Conservation (phyloP, 2,329 filamentous ascomycete species). For the Ascochyta pisi region DNA sequence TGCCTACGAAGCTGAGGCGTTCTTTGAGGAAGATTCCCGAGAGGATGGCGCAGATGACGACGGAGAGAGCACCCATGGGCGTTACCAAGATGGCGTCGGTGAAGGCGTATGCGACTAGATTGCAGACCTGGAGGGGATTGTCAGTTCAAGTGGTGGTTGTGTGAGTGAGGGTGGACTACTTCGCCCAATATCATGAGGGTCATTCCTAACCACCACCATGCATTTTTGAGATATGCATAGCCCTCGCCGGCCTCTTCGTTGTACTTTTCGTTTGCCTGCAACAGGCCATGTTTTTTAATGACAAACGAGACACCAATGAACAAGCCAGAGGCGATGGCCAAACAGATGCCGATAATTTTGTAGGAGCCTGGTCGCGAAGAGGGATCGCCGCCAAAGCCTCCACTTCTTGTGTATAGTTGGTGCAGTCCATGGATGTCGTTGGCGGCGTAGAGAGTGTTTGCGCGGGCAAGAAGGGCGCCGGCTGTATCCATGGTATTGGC, state of each 20-base stretch:
- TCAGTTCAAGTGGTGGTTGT: not conserved
- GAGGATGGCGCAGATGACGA: slow-evolving; percentile 89
- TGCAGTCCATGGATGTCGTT: slow-evolving; percentile 27
- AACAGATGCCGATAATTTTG: slow-evolving; percentile 84
- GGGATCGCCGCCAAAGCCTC: slow-evolving; percentile 39
- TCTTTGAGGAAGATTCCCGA: slow-evolving; percentile 97
- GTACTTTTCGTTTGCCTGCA: slow-evolving; percentile 95
- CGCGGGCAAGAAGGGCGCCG: slow-evolving; percentile 33
- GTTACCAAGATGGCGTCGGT: slow-evolving; percentile 96
- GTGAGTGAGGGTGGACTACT: slow-evolving; percentile 12
- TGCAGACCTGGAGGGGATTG: slow-evolving; percentile 67
- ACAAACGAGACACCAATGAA: slow-evolving; percentile 97
- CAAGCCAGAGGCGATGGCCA: slow-evolving; percentile 84
- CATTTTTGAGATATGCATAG: slow-evolving; percentile 95
- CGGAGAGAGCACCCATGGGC: slow-evolving; percentile 86
- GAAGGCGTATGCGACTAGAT: slow-evolving; percentile 96
- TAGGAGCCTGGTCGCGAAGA: slow-evolving; percentile 64
- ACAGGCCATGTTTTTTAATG: slow-evolving; percentile 88
- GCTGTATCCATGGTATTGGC: slow-evolving; percentile 53
- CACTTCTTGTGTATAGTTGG: slow-evolving; percentile 55
- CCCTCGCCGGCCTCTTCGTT: slow-evolving; percentile 94
- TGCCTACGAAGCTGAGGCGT: slow-evolving; percentile 91
- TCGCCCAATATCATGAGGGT: slow-evolving; percentile 95
- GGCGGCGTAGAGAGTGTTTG: slow-evolving; percentile 3
- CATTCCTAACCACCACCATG: slow-evolving; percentile 96